A percentile compares a stretch with the other conserved stretches of the same genome.
Evolutionary conservation across 2,329 filamentous ascomycete species (phyloP).

Genomic region (Trichoderma koningiopsis): DNA sequence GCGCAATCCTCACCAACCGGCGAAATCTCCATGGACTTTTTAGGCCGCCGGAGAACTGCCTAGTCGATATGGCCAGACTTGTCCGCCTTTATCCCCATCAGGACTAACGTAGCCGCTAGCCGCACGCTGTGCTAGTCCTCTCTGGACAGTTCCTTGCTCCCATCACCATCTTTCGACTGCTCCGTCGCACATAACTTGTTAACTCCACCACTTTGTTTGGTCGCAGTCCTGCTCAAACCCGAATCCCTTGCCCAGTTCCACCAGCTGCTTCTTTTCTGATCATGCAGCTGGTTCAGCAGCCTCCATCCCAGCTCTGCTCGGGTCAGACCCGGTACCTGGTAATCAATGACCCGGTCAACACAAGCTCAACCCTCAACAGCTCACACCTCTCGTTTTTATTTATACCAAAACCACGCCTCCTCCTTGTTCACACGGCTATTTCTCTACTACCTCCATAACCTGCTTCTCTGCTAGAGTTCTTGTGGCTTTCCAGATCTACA

Average conservation of each 20-base stretch:
- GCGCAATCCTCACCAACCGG: neutral
- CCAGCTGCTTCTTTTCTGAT: neutral
- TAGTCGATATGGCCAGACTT: neutral
- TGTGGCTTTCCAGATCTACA: neutral
- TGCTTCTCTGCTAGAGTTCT: neutral
- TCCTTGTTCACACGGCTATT: neutral
- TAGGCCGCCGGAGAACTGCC: constrained; percentile 3
- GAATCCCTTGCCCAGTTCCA: constrained; percentile 20
- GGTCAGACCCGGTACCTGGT: constrained; percentile 7
- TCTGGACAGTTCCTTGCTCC: neutral
- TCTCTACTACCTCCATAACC: neutral
- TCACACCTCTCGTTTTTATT: neutral
- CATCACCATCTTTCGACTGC: neutral
- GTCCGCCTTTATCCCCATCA: neutral
- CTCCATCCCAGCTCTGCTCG: constrained; percentile 1
- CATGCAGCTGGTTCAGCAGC: constrained; percentile 12
- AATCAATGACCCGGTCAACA: neutral
- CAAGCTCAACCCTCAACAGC: neutral
- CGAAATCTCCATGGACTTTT: constrained; percentile 16
- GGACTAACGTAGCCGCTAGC: neutral
- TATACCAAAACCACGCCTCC: neutral
- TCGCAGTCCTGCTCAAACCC: constrained; percentile 15
- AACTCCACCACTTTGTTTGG: constrained; percentile 17
- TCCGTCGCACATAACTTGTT: constrained; percentile 11
- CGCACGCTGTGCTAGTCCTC: neutral